A percentile compares a stretch with the other conserved stretches of the same genome.
phyloP scores from a whole-genome alignment of 768 basidiomycete species.

The Termitomyces sp. region DNA sequence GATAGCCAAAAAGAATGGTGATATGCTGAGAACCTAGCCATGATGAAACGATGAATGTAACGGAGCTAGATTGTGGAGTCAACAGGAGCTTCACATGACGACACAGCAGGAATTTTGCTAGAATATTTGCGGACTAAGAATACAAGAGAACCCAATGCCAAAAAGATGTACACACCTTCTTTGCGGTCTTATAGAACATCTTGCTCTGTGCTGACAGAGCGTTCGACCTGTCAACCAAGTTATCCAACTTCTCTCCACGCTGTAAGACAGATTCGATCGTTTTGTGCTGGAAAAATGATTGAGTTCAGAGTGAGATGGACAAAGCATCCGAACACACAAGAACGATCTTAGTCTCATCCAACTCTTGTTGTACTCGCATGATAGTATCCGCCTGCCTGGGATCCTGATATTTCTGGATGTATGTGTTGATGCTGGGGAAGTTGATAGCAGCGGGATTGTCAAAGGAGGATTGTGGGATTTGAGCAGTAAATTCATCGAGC shows the following conservation, averaged over 20 bases:
- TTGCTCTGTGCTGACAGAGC: slow-evolving; percentile 87
- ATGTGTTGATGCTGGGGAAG: slow-evolving; percentile 73
- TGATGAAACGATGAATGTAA: slow-evolving; percentile 11
- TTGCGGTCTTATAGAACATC: slow-evolving; percentile 99
- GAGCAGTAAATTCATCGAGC: slow-evolving; percentile 85
- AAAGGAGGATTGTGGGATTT: slow-evolving; percentile 72
- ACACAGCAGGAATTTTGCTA: slow-evolving; percentile 97
- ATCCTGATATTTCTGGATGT: slow-evolving; percentile 93
- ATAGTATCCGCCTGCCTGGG: slow-evolving; percentile 96
- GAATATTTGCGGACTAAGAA: slow-evolving; percentile 1
- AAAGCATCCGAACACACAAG: slow-evolving; percentile 54
- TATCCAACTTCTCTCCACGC: slow-evolving; percentile 95
- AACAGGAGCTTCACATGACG: slow-evolving; percentile 52
- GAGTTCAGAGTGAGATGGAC: neutral
- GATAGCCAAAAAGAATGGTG: neutral
- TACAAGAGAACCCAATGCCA: neutral
- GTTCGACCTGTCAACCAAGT: slow-evolving; percentile 90
- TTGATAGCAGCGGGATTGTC: slow-evolving; percentile 62
- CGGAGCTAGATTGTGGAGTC: neutral
- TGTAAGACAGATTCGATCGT: slow-evolving; percentile 97
- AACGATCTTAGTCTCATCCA: slow-evolving; percentile 99
- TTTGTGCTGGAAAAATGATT: slow-evolving; percentile 69
- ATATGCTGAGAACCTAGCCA: slow-evolving; percentile 3
- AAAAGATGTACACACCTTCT: slow-evolving; percentile 66
- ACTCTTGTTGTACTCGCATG: slow-evolving; percentile 96